Base-by-base conservation (phyloP, 2,329 filamentous ascomycete genomes). In the Diaporthe citriasiana region DNA sequence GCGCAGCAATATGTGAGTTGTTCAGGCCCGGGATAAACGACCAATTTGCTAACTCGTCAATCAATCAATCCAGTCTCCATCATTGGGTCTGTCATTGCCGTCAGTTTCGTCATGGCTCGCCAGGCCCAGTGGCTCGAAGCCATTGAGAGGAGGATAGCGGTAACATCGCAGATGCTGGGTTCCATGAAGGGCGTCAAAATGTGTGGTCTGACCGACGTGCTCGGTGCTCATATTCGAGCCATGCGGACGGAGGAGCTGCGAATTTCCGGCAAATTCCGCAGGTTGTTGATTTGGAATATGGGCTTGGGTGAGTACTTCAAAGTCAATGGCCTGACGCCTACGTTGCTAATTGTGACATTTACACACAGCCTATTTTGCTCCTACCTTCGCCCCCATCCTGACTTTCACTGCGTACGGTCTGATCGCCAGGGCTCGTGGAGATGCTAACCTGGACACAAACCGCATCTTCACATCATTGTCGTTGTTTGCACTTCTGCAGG, bases 111-210 rank as follows among this genome's bases (percentile, higher is more conserved):
- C 38, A 76, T 77, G 73, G 78, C 82, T 55, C 74, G 86, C 12
- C 80, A 80, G 22, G 71, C 74, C 30, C 77, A 78, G 3, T 86
- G 84, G 85, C 85, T 83, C 38, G 73, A 66, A 3, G 83, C 84
- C 7, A 86, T 82, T 1, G 84, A 86, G 72, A 78, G 76, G 6
- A 82, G 85, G 0, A 79, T 86, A 9, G 79, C 82, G 7, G 77
- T 80, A 38, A 83, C 81, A 65, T 2, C 77, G 77, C 76, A 78
- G 3, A 77, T 84, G 71, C 81, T 86, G 55, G 82, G 81, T 1
- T 80, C 82, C 9, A 84, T 85, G 75, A 86, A 86, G 76, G 83
- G 81, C 71, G 82, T 85, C 69, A 85, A 84, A 76, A 83, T 85
- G 76, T 82, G 1, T 84, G 83, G 30, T 10, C 65, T 55, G 51